Percentiles rank a stretch among this genome's conserved stretches.
Conservation (phyloP, 306 rosid genomes). For the Pyrus betulifolia region DNA sequence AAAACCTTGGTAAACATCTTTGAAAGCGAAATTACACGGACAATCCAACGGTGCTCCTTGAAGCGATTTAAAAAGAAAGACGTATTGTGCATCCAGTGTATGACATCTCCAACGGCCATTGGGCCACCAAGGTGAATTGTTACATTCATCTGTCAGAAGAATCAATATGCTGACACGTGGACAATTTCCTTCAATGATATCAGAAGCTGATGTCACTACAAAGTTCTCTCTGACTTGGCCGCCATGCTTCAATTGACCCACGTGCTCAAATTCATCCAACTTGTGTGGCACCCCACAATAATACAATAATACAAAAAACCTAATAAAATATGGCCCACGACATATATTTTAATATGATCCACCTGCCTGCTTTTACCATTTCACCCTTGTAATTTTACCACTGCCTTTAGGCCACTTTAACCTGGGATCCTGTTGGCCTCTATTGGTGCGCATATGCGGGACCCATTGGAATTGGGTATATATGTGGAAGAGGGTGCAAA, state of each 20-base stretch:
- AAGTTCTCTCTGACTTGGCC: constrained; percentile 38
- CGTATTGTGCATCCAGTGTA: too few species aligned
- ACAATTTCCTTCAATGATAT: neutral
- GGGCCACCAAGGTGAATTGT: neutral
- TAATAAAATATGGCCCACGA: constrained; percentile 16
- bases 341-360: neutral
- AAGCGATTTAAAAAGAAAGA: neutral
- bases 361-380: neutral
- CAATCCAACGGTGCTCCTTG: neutral
- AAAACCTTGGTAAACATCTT: neutral
- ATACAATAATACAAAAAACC: neutral
- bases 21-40: too few species aligned
- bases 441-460: neutral
- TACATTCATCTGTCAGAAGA: neutral
- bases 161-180: neutral
- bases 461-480: neutral
- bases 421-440: neutral
- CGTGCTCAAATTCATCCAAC: constrained; percentile 34
- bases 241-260: constrained; percentile 58
- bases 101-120: neutral
- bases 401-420: neutral
- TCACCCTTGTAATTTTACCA: neutral
- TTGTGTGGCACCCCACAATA: neutral
- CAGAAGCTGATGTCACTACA: constrained; percentile 13
- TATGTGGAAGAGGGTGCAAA: neutral